Conservation (phyloP, 306 rosid species). For the Cicer cuneatum region DNA sequence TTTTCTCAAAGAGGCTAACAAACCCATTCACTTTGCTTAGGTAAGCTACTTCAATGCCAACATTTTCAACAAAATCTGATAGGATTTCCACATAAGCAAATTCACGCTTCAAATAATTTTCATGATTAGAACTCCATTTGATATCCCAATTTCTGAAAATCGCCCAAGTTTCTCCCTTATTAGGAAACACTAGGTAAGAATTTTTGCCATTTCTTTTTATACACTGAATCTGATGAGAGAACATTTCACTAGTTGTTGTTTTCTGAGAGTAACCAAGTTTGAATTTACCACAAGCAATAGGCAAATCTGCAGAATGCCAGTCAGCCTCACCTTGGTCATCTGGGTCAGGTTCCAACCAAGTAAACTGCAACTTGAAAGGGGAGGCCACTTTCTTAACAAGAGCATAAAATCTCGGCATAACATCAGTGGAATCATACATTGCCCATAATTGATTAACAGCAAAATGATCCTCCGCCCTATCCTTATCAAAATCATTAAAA, state of each 20-base stretch:
- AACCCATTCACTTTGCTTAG: constrained; percentile 77
- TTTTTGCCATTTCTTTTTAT: constrained; percentile 46
- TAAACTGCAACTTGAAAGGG: constrained; percentile 67
- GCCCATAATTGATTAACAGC: constrained; percentile 78
- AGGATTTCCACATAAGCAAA: constrained; percentile 71
- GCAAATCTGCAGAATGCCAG: constrained; percentile 67
- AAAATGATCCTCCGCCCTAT: constrained; percentile 55
- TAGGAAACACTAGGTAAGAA: constrained; percentile 61
- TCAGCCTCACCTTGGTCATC: constrained; percentile 52
- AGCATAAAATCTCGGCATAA: constrained; percentile 92
- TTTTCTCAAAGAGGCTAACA: constrained; percentile 71
- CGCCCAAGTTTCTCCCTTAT: constrained; percentile 95
- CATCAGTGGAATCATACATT: constrained; percentile 63
- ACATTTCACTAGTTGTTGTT: constrained; percentile 46
- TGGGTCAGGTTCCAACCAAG: constrained; percentile 81
- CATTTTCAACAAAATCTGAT: constrained; percentile 57
- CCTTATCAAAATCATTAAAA: constrained; percentile 71
- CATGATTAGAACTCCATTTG: constrained; percentile 70
- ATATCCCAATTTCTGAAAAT: constrained; percentile 82
- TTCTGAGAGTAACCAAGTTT: constrained; percentile 47
- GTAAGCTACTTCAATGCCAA: constrained; percentile 65
- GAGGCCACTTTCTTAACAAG: constrained; percentile 65
- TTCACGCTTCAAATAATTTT: constrained; percentile 48
- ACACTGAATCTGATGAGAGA: constrained; percentile 73
- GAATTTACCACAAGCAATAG: constrained; percentile 80